Conservation (phyloP, 192 early-diverging fungal species). For the Entomortierella lignicola region DNA sequence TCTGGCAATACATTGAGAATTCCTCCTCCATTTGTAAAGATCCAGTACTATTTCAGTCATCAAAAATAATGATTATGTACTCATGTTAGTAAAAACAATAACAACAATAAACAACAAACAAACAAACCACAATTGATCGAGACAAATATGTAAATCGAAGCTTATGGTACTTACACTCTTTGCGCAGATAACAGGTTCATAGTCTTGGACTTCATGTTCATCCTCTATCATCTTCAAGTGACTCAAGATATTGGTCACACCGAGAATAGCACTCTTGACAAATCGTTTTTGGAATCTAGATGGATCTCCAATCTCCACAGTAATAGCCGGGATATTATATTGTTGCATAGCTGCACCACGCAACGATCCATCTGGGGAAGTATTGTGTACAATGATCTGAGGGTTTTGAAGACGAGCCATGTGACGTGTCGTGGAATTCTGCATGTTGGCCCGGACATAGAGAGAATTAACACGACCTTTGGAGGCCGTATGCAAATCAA, state of each 20-base stretch:
- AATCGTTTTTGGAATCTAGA: constrained; percentile 87
- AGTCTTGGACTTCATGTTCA: constrained; percentile 63
- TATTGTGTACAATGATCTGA: constrained; percentile 83
- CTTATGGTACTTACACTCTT: constrained; percentile 56
- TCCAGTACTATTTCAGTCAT: constrained; percentile 65
- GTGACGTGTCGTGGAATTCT: constrained; percentile 72
- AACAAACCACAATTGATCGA: not conserved
- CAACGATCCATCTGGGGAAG: constrained; percentile 78
- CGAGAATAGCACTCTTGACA: constrained; percentile 73
- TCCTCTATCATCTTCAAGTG: constrained; percentile 74
- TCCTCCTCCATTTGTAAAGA: constrained; percentile 89
- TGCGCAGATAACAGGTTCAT: constrained; percentile 71
- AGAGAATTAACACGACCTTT: constrained; percentile 88
- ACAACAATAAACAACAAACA: not conserved
- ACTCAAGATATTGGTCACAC: constrained; percentile 70
- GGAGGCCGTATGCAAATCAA: constrained; percentile 91
- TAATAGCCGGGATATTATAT: constrained; percentile 85
- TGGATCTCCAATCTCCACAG: constrained; percentile 94
- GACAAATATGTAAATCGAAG: not conserved
- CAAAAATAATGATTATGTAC: not conserved
- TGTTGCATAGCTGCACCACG: constrained; percentile 78
- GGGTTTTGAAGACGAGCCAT: constrained; percentile 92
- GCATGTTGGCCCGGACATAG: constrained; percentile 91
- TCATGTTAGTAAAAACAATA: too few species aligned
- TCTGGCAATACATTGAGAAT: constrained; percentile 87